These are phyloP conservation scores for Piromyces sp. DNA, from an alignment of 192 early-diverging fungal genomes.

Conservation along the genomic window DNA sequence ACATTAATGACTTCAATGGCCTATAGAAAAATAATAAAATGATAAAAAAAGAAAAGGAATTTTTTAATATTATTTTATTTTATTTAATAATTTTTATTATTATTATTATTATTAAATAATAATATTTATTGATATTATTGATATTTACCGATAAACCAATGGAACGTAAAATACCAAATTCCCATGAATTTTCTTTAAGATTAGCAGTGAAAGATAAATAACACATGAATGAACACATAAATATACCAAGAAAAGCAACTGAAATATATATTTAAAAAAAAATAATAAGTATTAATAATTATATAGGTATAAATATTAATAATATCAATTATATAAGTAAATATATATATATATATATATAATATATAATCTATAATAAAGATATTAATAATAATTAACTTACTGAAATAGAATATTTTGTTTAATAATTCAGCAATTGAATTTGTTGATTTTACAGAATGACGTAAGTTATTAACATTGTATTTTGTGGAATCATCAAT, in stretches of 20 bases:
- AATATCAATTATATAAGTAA: too few relatives aligned
- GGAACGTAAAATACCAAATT: conserved; percentile 14
- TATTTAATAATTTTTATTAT: too few relatives aligned
- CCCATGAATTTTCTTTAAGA: conserved; percentile 15
- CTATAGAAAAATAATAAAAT: background rate
- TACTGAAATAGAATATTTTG: background rate
- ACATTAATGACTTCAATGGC: conserved; percentile 5
- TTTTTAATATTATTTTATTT: too few relatives aligned
- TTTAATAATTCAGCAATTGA: background rate
- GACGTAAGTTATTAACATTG: background rate
- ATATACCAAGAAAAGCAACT: conserved; percentile 12
- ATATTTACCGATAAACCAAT: conserved; percentile 11
- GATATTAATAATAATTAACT: background rate
- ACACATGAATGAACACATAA: conserved; percentile 13
- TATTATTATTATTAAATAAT: too few relatives aligned
- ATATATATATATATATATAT: too few relatives aligned
- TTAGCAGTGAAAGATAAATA: conserved; percentile 17
- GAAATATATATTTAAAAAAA: too few relatives aligned
- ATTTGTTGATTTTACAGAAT: background rate
- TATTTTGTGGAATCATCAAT: background rate
- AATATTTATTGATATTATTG: too few relatives aligned
- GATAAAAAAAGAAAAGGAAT: too few relatives aligned
- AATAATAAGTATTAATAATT: background rate
- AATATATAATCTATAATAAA: background rate
- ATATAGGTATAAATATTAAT: background rate